Evolutionary conservation across 1,284 basidiomycete genomes (phyloP).

Genomic region (Cutaneotrichosporon cavernicola): DNA sequence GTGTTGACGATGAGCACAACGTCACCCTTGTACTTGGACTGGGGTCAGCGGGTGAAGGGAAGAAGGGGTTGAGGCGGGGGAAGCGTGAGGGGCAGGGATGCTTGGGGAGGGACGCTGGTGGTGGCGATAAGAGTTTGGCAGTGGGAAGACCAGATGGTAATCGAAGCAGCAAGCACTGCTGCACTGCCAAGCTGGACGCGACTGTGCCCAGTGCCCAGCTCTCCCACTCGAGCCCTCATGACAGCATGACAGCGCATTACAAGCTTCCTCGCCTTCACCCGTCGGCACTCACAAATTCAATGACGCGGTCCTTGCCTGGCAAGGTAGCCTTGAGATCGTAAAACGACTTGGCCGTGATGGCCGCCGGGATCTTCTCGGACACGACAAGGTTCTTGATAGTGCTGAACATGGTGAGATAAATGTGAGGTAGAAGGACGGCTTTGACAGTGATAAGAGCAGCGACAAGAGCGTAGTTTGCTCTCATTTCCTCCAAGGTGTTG

Average conservation of each 20-base stretch:
- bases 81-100: too few relatives aligned
- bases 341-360: conserved; percentile 43
- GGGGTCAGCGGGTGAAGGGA: neutral
- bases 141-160: too few relatives aligned
- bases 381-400: conserved; percentile 19
- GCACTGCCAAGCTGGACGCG: too few relatives aligned
- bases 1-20: conserved; percentile 59
- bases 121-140: too few relatives aligned
- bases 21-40: conserved; percentile 55
- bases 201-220: too few relatives aligned
- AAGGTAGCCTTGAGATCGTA: conserved; percentile 53
- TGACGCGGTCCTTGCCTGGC: conserved; percentile 44
- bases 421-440: neutral
- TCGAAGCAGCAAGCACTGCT: too few relatives aligned
- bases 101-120: too few relatives aligned
- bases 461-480: neutral
- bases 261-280: neutral
- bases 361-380: conserved; percentile 40
- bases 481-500: neutral
- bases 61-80: neutral
- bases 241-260: neutral
- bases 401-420: conserved; percentile 17
- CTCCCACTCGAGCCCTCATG: neutral
- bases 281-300: conserved; percentile 43
- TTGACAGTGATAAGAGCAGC: neutral